phyloP scores from a whole-genome alignment of 768 basidiomycete species.

The Naganishia vaughanmartiniae region DNA sequence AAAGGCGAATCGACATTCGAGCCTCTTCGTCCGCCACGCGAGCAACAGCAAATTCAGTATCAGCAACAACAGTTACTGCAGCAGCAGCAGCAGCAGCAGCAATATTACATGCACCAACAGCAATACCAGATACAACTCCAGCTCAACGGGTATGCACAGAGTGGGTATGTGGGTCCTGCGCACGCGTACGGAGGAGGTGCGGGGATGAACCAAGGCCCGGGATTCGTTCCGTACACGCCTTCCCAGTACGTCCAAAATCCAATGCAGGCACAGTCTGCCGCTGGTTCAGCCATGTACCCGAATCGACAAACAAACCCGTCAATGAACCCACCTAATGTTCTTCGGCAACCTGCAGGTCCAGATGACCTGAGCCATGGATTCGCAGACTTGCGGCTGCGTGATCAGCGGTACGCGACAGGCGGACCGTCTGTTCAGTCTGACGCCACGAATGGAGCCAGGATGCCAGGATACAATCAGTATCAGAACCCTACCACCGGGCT shows the following conservation, averaged over 20 bases:
- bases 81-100: constrained; percentile 21
- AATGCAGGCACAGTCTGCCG: neutral
- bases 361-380: constrained; percentile 16
- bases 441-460: neutral
- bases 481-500: neutral
- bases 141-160: constrained; percentile 18
- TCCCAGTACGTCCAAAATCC: neutral
- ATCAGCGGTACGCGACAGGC: neutral
- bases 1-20: constrained; percentile 24
- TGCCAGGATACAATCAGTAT: neutral
- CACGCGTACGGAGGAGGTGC: neutral
- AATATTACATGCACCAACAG: constrained; percentile 20
- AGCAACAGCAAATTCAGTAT: constrained; percentile 7
- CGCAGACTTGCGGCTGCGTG: constrained; percentile 6
- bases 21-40: constrained; percentile 27
- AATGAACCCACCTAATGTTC: constrained; percentile 4
- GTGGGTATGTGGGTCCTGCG: constrained; percentile 15
- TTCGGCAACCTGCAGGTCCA: constrained; percentile 16
- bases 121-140: constrained; percentile 22
- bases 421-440: neutral
- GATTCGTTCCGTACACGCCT: neutral
- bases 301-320: neutral
- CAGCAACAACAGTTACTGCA: constrained; percentile 24
- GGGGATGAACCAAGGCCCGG: constrained; percentile 3
- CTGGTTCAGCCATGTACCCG: neutral